Conservation (phyloP, 306 rosid species). For the Neltuma alba region DNA sequence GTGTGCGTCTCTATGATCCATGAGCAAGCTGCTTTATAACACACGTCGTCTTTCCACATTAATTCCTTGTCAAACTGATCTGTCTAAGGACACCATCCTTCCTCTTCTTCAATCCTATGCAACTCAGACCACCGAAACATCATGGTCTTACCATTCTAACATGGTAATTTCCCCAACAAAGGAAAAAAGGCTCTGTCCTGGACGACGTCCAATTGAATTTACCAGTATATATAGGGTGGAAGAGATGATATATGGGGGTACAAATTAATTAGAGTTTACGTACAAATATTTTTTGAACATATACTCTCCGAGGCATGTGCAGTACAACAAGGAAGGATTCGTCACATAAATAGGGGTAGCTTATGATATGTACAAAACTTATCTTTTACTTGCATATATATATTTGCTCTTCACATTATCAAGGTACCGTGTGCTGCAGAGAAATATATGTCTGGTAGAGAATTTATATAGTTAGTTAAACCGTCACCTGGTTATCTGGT, state of each 20-base stretch:
- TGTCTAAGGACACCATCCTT: not conserved
- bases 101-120: too few relatives aligned
- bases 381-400: too few relatives aligned
- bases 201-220: not conserved
- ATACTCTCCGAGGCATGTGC: not conserved
- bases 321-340: not conserved
- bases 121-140: too few relatives aligned
- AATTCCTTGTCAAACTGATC: not conserved
- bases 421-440: too few relatives aligned
- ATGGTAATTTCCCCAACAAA: not conserved
- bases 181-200: not conserved
- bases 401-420: too few relatives aligned
- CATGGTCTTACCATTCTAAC: not conserved
- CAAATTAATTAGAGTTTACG: too few relatives aligned
- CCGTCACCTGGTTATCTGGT: too few relatives aligned
- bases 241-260: too few relatives aligned
- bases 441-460: too few relatives aligned
- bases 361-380: too few relatives aligned
- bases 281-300: too few relatives aligned
- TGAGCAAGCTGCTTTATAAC: not conserved
- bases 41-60: not conserved
- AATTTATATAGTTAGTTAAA: too few relatives aligned
- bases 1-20: not conserved
- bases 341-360: not conserved
- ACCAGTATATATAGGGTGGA: not conserved